Base-by-base conservation (phyloP, 257 asterid species). In the Coffea canephora region DNA sequence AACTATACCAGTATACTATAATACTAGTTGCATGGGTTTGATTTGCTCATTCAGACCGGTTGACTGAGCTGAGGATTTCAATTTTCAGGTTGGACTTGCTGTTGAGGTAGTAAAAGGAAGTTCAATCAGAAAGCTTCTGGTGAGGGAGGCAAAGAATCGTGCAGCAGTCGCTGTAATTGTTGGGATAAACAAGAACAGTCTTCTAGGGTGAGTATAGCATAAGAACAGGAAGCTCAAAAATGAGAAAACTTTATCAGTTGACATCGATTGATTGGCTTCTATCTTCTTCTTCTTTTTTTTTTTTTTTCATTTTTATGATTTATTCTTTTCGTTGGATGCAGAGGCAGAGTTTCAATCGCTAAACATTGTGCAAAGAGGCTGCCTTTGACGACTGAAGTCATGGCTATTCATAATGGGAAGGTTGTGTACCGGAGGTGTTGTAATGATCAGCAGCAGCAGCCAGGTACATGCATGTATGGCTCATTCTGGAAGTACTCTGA, bases 301-400 rank as follows among this genome's bases (percentile, higher is more conserved):
- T 27, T 18, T 48, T 12, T 21, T 16, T 31, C 34, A 31, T 31
- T 31, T 18, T 55, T 25, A 52, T 5, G 6, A 23, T 59, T 46
- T 52, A 19, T 49, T 9, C 61, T 41, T 77, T 45, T 11, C 79
- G 8, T 83, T 73, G 50, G 41, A 16, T 74, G 19, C 74, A 92
- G 97, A 89, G 85, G 91, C 46, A 86, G 94, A 88, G 87, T 91
- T 87, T 94, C 98, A 43, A 74, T 92, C 66, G 96, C 99, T 78
- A 91, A 92, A 85, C 89, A 94, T 81, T 96, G 98, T 78, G 90
- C 96, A 4, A 92, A 83, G 89, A 86, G 71, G 77, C 88, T 96
- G 78, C 90, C 94, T 64, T 85, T 64, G 82, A 82, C 88, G 15
- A 89, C 91, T 77, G 95, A 94, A 67, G 93, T 96, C 78, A 84